Percentiles rank a stretch among this genome's conserved stretches.
Evolutionary conservation across 768 basidiomycete genomes (phyloP).

Genomic region (Mycena filopes): DNA sequence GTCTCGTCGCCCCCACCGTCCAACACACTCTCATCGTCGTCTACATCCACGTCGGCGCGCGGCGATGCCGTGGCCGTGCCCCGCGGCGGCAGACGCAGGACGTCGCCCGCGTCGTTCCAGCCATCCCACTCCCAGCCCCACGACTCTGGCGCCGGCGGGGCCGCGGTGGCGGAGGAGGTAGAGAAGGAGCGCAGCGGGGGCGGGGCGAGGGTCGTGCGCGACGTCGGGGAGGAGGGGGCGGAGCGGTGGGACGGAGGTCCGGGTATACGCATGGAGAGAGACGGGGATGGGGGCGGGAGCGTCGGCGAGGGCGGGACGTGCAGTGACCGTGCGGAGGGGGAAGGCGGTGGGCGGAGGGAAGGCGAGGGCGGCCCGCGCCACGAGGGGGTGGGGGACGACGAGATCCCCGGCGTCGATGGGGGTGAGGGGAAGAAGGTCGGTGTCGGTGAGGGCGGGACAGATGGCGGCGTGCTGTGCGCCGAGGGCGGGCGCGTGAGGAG

Average conservation of each 20-base stretch:
- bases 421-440: slow-evolving; percentile 21
- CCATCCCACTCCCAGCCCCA: slow-evolving; percentile 33
- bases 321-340: not conserved
- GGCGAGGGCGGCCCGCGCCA: slow-evolving; percentile 2
- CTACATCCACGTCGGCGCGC: not conserved
- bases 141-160: not conserved
- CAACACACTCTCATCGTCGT: slow-evolving; percentile 11
- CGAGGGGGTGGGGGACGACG: not conserved
- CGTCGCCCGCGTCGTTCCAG: slow-evolving; percentile 28
- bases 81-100: not conserved
- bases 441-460: slow-evolving; percentile 19
- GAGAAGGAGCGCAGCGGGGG: slow-evolving; percentile 6
- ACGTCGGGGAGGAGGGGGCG: not conserved
- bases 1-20: not conserved
- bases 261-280: not conserved
- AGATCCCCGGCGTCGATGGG: slow-evolving; percentile 13
- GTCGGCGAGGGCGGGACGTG: slow-evolving; percentile 8
- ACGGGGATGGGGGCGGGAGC: not conserved
- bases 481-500: slow-evolving; percentile 24
- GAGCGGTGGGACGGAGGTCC: slow-evolving; percentile 9
- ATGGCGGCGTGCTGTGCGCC: not conserved
- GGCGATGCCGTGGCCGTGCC: not conserved
- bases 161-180: not conserved
- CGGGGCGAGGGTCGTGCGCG: slow-evolving; percentile 5
- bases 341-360: slow-evolving; percentile 11